Evolutionary conservation across 345 rosid species (phyloP), one percentile per base, ranked within the genome.

Genomic region (Anacardium occidentale): DNA sequence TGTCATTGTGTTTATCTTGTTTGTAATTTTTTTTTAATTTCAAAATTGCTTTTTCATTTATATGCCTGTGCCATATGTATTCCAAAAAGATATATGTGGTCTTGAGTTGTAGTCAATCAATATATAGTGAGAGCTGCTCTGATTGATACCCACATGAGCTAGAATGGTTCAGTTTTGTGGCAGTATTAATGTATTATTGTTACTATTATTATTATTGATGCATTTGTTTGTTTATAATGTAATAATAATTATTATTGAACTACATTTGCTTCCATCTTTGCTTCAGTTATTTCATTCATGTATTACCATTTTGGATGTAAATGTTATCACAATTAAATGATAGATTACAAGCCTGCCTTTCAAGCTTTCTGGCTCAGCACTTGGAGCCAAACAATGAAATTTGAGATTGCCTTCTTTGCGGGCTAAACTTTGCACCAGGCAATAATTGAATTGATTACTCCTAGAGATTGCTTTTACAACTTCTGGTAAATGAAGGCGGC

Each of bases 71-170:
- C 54, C 68, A 44, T 44, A 21, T 58, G 32, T 29, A 64, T 64
- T 44, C 53, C 13, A 45, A 47, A 47, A 47, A n/a, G 20, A 45
- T 64, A 64, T 45, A 64, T 64, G 68, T 22, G 68, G 54, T 64
- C 54, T 13, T 45, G 68, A 64, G 37, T 64, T 53, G 6, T 64
- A 12, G 68, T 45, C 5, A 11, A 29, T 29, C 9, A 60, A 29
- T 17, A 29, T 29, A 5, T 32, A 17, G 45, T 0, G 44, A 57
- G 45, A 60, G 18, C 20, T 17, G 17, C 44, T 14, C 3, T 47
- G 51, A 10, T 47, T 47, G 51, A 47, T 47, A 47, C 64, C 64
- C 32, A 24, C 21, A 21, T 8, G 15, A 44, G 68, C 34, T 44
- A 45, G 54, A 64, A 64, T 10, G 53, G 32, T 51, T 64, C 4